Conservation (phyloP, 331 rosid species). For the Ulmus americana region DNA sequence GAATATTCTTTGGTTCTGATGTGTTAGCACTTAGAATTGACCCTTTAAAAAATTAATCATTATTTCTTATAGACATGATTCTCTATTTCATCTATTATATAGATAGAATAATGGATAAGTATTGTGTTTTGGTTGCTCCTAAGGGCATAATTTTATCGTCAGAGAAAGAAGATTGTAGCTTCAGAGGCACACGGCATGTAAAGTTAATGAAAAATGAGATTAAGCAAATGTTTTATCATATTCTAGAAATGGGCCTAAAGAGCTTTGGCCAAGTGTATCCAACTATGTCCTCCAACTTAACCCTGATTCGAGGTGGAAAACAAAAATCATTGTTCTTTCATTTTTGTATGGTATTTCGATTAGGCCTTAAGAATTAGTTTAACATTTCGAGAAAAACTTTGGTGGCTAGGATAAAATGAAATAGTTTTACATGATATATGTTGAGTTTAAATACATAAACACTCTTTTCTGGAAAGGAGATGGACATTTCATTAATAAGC, state of each 20-base stretch:
- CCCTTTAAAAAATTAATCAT: too few species aligned
- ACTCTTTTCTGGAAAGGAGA: neutral
- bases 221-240: conserved; percentile 32
- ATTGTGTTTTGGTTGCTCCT: too few species aligned
- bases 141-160: neutral
- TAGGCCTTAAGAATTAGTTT: neutral
- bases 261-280: conserved; percentile 79
- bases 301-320: conserved; percentile 52
- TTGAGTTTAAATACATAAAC: too few species aligned
- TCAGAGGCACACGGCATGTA: conserved; percentile 55
- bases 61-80: too few species aligned
- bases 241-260: conserved; percentile 55
- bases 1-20: too few species aligned
- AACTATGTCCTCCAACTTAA: conserved; percentile 61
- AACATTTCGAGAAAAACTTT: neutral
- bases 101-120: too few species aligned
- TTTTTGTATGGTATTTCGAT: neutral
- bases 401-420: too few species aligned
- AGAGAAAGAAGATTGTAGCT: conserved; percentile 55
- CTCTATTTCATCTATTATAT: too few species aligned
- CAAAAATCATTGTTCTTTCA: neutral
- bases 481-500: neutral
- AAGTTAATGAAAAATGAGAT: conserved; percentile 58
- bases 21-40: too few species aligned
- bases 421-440: too few species aligned